Percentiles rank a stretch among this genome's conserved stretches.
These are phyloP conservation scores for Auriculariales sp. DNA, from an alignment of 768 basidiomycete species.

Conservation along the genomic window DNA sequence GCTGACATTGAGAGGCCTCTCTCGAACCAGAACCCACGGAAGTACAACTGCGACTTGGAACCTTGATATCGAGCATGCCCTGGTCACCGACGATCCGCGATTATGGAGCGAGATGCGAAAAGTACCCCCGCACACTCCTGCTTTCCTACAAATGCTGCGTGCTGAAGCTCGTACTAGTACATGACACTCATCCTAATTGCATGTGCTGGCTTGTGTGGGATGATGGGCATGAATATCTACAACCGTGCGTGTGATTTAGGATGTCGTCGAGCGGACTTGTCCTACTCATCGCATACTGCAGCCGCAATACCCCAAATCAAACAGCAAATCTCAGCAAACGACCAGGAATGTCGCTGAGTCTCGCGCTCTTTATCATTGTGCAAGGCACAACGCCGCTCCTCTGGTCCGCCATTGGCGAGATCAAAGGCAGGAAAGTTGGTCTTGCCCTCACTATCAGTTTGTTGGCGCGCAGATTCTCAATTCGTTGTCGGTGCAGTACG, in stretches of 20 bases:
- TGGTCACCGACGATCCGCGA: slow-evolving; percentile 48
- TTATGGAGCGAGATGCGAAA: slow-evolving; percentile 38
- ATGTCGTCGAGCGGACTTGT: slow-evolving; percentile 55
- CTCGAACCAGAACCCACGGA: too few relatives aligned
- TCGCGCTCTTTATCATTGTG: slow-evolving; percentile 58
- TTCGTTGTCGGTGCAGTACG: slow-evolving; percentile 8
- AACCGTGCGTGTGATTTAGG: slow-evolving; percentile 52
- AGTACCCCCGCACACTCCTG: slow-evolving; percentile 37
- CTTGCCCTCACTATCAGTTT: slow-evolving; percentile 25
- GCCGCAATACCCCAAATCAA: slow-evolving; percentile 52
- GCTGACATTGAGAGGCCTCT: too few relatives aligned
- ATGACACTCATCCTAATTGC: slow-evolving; percentile 30
- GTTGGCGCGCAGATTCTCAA: not conserved
- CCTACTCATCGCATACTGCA: slow-evolving; percentile 55
- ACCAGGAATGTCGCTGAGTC: slow-evolving; percentile 48
- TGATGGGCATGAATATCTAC: slow-evolving; percentile 43
- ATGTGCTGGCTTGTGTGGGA: slow-evolving; percentile 41
- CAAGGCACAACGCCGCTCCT: slow-evolving; percentile 55
- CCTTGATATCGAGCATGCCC: slow-evolving; percentile 22
- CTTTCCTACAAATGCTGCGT: slow-evolving; percentile 39
- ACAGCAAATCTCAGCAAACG: slow-evolving; percentile 40
- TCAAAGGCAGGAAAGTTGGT: slow-evolving; percentile 57
- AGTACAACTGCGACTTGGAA: slow-evolving; percentile 16
- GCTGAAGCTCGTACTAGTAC: slow-evolving; percentile 50
- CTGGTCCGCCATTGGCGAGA: slow-evolving; percentile 60